Percentiles rank a stretch among this genome's conserved stretches.
These are phyloP conservation scores for Diutina ranongensis DNA, from an alignment of 1,139 yeast genomes.

Conservation along the genomic window DNA sequence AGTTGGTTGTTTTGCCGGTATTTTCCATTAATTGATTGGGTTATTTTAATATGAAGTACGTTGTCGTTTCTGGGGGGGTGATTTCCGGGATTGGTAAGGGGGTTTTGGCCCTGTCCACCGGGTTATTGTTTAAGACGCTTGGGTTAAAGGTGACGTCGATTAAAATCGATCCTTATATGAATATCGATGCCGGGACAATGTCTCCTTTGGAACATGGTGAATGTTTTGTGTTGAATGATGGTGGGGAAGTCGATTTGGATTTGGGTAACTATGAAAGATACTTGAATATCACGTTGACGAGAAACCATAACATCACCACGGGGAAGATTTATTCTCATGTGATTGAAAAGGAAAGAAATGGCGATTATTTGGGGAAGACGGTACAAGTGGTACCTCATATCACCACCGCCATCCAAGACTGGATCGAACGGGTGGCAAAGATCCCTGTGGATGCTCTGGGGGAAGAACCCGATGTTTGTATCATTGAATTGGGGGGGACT, in stretches of 20 bases:
- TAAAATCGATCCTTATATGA: constrained; percentile 98
- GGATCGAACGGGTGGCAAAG: constrained; percentile 90
- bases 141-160: constrained; percentile 94
- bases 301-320: constrained; percentile 93
- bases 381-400: constrained; percentile 98
- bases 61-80: constrained; percentile 97
- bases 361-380: constrained; percentile 97
- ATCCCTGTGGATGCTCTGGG: constrained; percentile 92
- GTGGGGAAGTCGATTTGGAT: constrained; percentile 98
- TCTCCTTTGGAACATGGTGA: constrained; percentile 98
- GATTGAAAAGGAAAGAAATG: constrained; percentile 89
- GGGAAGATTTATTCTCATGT: constrained; percentile 95
- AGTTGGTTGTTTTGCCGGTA: neutral
- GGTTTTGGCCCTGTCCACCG: constrained; percentile 93
- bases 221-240: constrained; percentile 94
- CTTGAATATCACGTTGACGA: constrained; percentile 83
- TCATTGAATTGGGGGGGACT: constrained; percentile 96
- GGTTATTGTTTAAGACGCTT: constrained; percentile 82
- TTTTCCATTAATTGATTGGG: neutral
- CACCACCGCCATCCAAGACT: constrained; percentile 94
- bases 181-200: constrained; percentile 99
- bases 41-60: constrained; percentile 63
- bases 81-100: constrained; percentile 99
- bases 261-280: constrained; percentile 97
- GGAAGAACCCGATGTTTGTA: constrained; percentile 84